phyloP scores from a whole-genome alignment of 208 protist species.

The Kentomonas sorsogonicus region DNA sequence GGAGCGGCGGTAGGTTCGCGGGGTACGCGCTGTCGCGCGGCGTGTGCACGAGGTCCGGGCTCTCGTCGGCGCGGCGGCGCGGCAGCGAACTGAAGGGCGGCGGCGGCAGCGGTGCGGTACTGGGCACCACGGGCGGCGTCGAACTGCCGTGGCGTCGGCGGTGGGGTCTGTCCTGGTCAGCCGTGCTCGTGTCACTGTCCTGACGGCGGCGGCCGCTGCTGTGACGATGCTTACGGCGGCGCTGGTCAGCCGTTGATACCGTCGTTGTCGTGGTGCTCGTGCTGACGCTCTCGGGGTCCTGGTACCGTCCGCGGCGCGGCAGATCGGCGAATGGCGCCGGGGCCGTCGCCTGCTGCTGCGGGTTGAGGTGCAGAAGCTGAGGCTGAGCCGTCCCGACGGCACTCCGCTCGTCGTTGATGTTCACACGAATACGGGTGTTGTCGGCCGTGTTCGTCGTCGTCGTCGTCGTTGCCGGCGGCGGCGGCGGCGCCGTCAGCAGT shows the following conservation, averaged over 20 bases:
- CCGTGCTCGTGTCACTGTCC: too few species aligned
- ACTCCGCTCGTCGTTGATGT: conserved; percentile 28
- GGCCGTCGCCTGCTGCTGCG: neutral
- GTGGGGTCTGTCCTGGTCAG: too few species aligned
- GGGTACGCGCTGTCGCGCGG: conserved; percentile 10
- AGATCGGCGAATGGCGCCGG: neutral
- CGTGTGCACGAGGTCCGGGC: neutral
- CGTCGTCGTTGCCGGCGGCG: neutral
- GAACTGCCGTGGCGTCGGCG: neutral
- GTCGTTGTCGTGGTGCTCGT: too few species aligned
- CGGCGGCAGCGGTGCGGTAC: conserved; percentile 18
- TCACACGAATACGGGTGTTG: conserved; percentile 27
- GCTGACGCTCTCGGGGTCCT: too few species aligned
- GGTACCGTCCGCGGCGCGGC: neutral
- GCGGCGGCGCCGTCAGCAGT: neutral
- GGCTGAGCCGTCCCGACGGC: neutral
- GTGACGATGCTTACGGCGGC: too few species aligned
- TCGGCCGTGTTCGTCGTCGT: neutral
- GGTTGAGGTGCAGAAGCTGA: too few species aligned
- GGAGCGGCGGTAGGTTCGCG: neutral
- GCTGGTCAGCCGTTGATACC: too few species aligned
- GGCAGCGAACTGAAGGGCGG: conserved; percentile 10
- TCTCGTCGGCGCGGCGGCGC: conserved; percentile 2
- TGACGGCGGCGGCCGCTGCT: too few species aligned
- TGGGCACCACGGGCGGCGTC: conserved; percentile 2